Conservation (phyloP, 768 basidiomycete species). For the Amylocystis lapponica region DNA sequence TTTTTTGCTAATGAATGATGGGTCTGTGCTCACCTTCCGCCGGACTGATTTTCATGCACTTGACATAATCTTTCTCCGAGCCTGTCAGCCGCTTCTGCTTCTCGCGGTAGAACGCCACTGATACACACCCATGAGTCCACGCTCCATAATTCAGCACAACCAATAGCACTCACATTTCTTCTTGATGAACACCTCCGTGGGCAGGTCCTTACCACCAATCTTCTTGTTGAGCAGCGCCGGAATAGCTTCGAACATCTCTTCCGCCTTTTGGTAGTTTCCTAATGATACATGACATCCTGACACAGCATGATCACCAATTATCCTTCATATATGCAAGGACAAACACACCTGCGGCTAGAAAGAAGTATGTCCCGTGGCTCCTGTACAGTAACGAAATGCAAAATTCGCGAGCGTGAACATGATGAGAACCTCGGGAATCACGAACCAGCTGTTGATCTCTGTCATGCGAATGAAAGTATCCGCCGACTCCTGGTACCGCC, state of each 20-base stretch:
- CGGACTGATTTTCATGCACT: conserved; percentile 57
- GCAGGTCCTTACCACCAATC: conserved; percentile 60
- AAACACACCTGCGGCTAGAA: conserved; percentile 57
- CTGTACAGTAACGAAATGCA: conserved; percentile 32
- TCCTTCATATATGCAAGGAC: not conserved
- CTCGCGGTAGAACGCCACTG: conserved; percentile 71
- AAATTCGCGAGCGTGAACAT: not conserved
- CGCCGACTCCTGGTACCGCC: conserved; percentile 62
- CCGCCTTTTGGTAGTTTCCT: conserved; percentile 51
- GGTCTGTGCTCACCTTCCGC: conserved; percentile 52
- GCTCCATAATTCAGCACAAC: not conserved
- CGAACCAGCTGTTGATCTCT: conserved; percentile 65
- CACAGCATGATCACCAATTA: not conserved
- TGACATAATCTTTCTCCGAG: conserved; percentile 42
- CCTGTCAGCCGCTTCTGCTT: conserved; percentile 57
- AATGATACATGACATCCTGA: conserved; percentile 59
- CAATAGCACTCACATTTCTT: conserved; percentile 55
- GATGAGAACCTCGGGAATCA: not conserved
- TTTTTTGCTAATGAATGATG: not conserved
- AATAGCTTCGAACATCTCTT: conserved; percentile 55
- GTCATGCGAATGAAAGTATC: conserved; percentile 60
- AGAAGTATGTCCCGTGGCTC: conserved; percentile 78
- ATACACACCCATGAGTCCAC: not conserved
- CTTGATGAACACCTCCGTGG: conserved; percentile 72
- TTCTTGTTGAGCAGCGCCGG: conserved; percentile 52